These are phyloP conservation scores for Skeletonema menzelii DNA, from an alignment of 108 stramenopile genomes.

Conservation along the genomic window DNA sequence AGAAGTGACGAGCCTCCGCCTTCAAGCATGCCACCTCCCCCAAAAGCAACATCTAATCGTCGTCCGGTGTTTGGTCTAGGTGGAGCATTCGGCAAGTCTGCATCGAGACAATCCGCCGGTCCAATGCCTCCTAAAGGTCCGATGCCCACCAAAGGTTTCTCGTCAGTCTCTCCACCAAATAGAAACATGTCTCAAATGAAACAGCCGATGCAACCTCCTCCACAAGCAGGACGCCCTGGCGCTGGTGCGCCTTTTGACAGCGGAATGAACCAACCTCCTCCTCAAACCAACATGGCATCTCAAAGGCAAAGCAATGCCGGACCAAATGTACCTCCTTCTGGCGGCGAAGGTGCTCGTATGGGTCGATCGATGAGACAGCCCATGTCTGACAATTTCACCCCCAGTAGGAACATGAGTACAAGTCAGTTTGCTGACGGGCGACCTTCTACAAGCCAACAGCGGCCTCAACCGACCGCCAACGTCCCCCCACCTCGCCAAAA, in stretches of 20 bases:
- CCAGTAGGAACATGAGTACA: background rate
- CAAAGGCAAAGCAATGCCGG: background rate
- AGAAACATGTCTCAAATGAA: background rate
- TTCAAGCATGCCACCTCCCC: background rate
- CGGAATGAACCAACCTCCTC: conserved; percentile 1
- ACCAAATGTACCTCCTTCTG: background rate
- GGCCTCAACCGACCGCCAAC: background rate
- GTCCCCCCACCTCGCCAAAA: background rate
- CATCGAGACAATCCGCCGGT: background rate
- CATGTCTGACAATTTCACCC: background rate
- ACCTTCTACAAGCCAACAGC: background rate
- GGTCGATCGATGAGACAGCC: background rate
- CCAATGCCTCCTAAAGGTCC: background rate
- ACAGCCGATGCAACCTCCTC: background rate
- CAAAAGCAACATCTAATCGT: background rate
- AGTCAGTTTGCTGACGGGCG: background rate
- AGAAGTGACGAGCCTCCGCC: background rate
- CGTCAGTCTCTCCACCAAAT: background rate
- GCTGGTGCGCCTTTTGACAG: background rate
- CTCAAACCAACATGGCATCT: background rate
- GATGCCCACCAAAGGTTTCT: background rate
- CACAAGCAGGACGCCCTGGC: background rate
- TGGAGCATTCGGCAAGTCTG: background rate
- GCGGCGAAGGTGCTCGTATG: background rate
- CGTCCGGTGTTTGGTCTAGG: background rate